A percentile compares a stretch with the other conserved stretches of the same genome.
Evolutionary conservation across 2,329 filamentous ascomycete species (phyloP).

Genomic region (Cladophialophora exuberans): DNA sequence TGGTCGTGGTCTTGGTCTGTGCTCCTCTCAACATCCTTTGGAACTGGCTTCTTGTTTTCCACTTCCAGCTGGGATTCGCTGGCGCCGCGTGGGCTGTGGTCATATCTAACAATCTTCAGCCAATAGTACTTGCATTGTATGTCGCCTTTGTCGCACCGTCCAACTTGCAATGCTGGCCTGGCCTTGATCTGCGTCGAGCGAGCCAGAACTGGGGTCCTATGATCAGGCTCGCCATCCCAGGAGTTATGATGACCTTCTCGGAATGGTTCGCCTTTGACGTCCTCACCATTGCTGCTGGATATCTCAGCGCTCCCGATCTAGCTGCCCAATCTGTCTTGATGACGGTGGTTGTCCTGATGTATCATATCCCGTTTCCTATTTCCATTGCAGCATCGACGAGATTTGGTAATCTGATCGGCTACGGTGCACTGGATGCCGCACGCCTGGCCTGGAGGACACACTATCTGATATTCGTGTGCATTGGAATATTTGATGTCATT

Average conservation of each 20-base stretch:
- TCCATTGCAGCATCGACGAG: conserved; percentile 79
- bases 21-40: conserved; percentile 73
- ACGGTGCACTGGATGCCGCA: conserved; percentile 73
- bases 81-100: conserved; percentile 72
- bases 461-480: conserved; percentile 61
- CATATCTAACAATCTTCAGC: conserved; percentile 69
- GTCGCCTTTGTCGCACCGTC: conserved; percentile 61
- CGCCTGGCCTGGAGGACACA: conserved; percentile 72
- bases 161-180: conserved; percentile 72
- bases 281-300: conserved; percentile 71
- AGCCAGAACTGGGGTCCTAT: conserved; percentile 72
- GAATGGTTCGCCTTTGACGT: conserved; percentile 87
- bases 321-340: conserved; percentile 79
- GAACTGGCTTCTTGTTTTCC: conserved; percentile 73
- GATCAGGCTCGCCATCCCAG: conserved; percentile 77
- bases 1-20: conserved; percentile 75
- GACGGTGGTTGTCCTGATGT: conserved; percentile 78
- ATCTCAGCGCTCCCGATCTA: conserved; percentile 70
- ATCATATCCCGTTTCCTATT: conserved; percentile 81
- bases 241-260: conserved; percentile 82
- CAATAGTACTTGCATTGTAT: conserved; percentile 66
- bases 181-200: conserved; percentile 64
- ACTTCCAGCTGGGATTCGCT: conserved; percentile 63
- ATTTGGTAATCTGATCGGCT: conserved; percentile 82
- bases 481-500: conserved; percentile 72